Conservation (phyloP, 164 flowering plant species). For the Macadamia tetraphylla region DNA sequence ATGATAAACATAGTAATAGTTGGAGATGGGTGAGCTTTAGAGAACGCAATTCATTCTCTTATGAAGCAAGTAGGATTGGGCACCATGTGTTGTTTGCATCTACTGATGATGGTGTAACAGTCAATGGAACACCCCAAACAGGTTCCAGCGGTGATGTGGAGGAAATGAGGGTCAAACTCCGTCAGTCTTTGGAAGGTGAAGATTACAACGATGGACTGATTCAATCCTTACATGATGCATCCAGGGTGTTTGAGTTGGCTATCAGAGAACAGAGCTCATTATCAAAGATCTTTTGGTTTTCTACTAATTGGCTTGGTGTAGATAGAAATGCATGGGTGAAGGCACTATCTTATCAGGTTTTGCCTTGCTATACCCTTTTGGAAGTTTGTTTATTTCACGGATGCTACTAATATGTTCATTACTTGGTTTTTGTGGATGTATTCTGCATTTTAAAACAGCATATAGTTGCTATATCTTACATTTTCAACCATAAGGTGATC, state of each 20-base stretch:
- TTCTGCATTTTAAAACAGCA: no score
- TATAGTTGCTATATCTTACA: no score
- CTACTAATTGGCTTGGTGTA: conserved; percentile 86
- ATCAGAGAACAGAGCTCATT: conserved; percentile 49
- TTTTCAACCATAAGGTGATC: conserved; percentile 3
- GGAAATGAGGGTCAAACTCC: conserved; percentile 58
- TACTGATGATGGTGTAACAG: conserved; percentile 76
- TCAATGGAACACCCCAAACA: conserved; percentile 62
- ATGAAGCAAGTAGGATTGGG: conserved; percentile 35
- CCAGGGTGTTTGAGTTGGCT: conserved; percentile 85
- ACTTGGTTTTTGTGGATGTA: not conserved
- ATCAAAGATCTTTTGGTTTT: conserved; percentile 67
- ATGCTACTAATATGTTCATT: conserved; percentile 3
- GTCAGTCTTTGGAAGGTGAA: conserved; percentile 58
- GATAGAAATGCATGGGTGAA: conserved; percentile 85
- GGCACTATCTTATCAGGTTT: conserved; percentile 86
- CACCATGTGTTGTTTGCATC: conserved; percentile 39
- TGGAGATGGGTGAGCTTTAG: conserved; percentile 21
- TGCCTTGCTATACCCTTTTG: conserved; percentile 1
- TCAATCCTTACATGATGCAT: conserved; percentile 84
- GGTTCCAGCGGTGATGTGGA: conserved; percentile 49
- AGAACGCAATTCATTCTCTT: conserved; percentile 16
- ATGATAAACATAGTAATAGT: conserved; percentile 18
- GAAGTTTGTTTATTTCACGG: not conserved
- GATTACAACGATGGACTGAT: conserved; percentile 62